Evolutionary conservation across 345 rosid species (phyloP).

Genomic region (Kandelia obovata): DNA sequence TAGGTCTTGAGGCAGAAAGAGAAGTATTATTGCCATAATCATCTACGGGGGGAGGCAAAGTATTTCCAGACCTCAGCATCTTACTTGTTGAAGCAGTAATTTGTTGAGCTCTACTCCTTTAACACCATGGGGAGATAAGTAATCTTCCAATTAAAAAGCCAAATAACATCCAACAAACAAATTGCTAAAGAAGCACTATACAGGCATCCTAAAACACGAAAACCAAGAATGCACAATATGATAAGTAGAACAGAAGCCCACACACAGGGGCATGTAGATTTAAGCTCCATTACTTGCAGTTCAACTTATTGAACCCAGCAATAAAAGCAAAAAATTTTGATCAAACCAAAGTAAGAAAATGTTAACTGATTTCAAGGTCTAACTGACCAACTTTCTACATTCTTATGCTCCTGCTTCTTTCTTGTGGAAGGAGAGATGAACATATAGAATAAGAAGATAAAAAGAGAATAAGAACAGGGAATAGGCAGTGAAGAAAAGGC

Average conservation of each 20-base stretch:
- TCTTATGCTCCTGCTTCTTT: not conserved
- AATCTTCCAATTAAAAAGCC: constrained; percentile 14
- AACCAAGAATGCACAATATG: not conserved
- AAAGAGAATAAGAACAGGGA: not conserved
- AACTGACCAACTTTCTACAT: too few species aligned
- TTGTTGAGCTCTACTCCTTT: constrained; percentile 79
- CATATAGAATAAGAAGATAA: not conserved
- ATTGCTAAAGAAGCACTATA: not conserved
- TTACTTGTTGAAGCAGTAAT: constrained; percentile 57
- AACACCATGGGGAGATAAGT: constrained; percentile 28
- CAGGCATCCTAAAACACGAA: not conserved
- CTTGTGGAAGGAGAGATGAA: not conserved
- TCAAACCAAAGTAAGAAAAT: too few species aligned
- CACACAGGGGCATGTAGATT: not conserved
- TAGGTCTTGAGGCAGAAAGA: constrained; percentile 46
- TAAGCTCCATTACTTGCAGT: not conserved
- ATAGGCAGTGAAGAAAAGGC: not conserved
- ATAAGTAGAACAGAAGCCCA: not conserved
- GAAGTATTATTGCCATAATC: constrained; percentile 46
- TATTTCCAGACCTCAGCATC: constrained; percentile 53
- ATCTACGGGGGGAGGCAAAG: constrained; percentile 78
- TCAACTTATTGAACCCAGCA: too few species aligned
- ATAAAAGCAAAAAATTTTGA: too few species aligned
- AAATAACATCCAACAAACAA: not conserved
- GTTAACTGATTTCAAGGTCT: too few species aligned